Conservation (phyloP, 768 basidiomycete species). For the Russula foetens region DNA sequence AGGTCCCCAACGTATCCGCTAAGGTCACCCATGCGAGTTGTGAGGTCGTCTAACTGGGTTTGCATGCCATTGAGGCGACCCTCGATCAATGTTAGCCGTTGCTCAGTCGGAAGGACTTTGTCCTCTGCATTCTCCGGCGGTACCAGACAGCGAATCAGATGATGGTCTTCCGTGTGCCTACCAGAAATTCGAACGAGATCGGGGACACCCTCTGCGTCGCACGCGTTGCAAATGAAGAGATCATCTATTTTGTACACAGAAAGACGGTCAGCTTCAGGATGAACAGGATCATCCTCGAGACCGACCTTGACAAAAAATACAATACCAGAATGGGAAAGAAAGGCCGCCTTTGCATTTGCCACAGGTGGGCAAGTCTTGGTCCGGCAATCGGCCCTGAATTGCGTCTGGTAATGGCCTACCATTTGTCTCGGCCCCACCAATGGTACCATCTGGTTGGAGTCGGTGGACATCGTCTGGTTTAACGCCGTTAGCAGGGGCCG, state of each 20-base stretch:
- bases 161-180: constrained; percentile 1
- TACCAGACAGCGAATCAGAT: constrained; percentile 6
- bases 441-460: too few species aligned
- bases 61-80: constrained; percentile 2
- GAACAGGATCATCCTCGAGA: background rate
- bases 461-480: too few species aligned
- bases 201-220: background rate
- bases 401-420: background rate
- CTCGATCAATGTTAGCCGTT: constrained; percentile 2
- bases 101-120: background rate
- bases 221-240: background rate
- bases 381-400: too few species aligned
- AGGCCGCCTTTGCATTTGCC: constrained; percentile 19
- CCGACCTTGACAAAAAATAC: constrained; percentile 1
- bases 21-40: too few species aligned
- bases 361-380: constrained; percentile 21
- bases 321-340: constrained; percentile 6
- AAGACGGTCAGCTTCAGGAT: background rate
- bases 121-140: background rate
- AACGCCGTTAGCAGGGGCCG: too few species aligned
- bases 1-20: too few species aligned
- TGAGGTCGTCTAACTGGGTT: background rate
- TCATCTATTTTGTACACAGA: background rate
- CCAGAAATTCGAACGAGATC: background rate
- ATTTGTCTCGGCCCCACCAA: background rate